A percentile compares a stretch with the other conserved stretches of the same genome.
Conservation (phyloP, 163 green algal species). For the Coccomyxa subellipsoidea region DNA sequence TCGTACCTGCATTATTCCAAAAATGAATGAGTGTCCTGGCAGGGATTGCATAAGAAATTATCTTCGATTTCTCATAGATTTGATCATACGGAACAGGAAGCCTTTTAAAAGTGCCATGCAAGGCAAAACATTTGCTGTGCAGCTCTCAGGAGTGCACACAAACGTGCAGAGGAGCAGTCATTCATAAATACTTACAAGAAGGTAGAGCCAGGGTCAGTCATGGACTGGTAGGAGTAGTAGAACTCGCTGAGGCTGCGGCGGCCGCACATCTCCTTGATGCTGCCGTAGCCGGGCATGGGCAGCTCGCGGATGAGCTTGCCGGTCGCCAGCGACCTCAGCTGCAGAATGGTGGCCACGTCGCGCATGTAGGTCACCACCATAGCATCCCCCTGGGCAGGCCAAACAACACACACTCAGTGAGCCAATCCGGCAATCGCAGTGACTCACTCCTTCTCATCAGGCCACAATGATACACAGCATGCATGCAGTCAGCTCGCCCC, state of each 20-base stretch:
- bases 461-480: too few species aligned
- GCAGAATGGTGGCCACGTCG: conserved; percentile 48
- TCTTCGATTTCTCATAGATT: too few species aligned
- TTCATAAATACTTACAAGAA: conserved; percentile 24
- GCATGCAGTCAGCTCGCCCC: too few species aligned
- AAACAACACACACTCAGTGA: not conserved
- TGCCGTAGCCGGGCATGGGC: conserved; percentile 65
- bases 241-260: conserved; percentile 21
- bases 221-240: conserved; percentile 76
- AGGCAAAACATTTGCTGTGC: too few species aligned
- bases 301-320: conserved; percentile 44
- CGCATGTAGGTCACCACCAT: conserved; percentile 67
- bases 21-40: conserved; percentile 44
- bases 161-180: not conserved
- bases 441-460: too few species aligned
- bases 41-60: too few species aligned
- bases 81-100: too few species aligned
- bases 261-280: conserved; percentile 41
- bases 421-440: too few species aligned
- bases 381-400: conserved; percentile 57
- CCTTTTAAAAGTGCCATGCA: too few species aligned
- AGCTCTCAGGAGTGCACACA: too few species aligned
- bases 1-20: conserved; percentile 21
- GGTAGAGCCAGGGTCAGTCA: conserved; percentile 49
- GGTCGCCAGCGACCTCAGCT: conserved; percentile 39